Conservation (phyloP, 176 grass and related monocot genomes). For the Oryza rufipogon region DNA sequence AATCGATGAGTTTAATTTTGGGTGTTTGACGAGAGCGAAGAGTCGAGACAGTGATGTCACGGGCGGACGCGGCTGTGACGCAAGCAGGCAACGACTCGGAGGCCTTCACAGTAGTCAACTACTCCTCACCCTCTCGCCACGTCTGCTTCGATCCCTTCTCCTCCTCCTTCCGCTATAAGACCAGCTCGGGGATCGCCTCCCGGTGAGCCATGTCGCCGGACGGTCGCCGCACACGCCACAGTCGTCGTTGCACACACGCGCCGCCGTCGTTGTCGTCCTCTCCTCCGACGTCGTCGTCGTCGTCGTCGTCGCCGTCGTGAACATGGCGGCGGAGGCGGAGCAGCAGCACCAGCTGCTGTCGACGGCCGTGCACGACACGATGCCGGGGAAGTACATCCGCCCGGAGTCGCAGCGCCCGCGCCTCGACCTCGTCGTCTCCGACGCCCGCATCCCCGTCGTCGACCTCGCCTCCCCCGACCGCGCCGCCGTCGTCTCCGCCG, state of each 20-base stretch:
- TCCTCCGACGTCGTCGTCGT: no score
- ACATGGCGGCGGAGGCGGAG: slow-evolving; percentile 46
- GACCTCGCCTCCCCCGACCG: slow-evolving; percentile 50
- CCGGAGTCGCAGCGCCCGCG: slow-evolving; percentile 62
- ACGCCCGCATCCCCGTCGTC: slow-evolving; percentile 61
- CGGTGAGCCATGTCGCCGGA: slow-evolving; percentile 18
- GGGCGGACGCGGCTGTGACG: no score
- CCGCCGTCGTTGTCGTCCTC: neutral
- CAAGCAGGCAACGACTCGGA: no score
- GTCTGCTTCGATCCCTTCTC: no score
- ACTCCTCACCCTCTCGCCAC: no score
- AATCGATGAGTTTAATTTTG: no score
- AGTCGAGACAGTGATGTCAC: no score
- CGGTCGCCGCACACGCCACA: neutral
- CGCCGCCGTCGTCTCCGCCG: slow-evolving; percentile 25
- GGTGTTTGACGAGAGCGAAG: no score
- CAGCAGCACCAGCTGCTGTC: slow-evolving; percentile 58
- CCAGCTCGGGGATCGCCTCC: neutral
- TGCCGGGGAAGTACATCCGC: slow-evolving; percentile 59
- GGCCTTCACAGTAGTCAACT: no score
- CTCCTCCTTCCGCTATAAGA: neutral
- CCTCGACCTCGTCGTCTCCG: slow-evolving; percentile 47
- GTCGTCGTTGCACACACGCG: neutral
- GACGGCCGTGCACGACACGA: slow-evolving; percentile 33
- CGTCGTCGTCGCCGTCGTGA: no score